Base-by-base conservation (phyloP, 169 alveolate genomes). In the Cryptosporidium ubiquitum region DNA sequence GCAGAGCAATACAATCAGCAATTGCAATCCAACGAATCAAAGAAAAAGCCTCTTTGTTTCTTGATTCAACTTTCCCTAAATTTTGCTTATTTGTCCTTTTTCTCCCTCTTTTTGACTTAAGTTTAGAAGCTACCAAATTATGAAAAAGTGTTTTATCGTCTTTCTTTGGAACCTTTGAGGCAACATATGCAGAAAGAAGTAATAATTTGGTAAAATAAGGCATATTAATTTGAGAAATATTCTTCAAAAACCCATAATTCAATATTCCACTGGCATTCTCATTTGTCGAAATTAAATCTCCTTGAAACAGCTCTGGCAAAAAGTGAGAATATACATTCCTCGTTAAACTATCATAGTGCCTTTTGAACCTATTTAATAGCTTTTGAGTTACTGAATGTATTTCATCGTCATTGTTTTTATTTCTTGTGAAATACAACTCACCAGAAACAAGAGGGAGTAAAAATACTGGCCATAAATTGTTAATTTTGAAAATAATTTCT, bases 1-100 rank as follows among this genome's bases (percentile, higher is more conserved):
- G 89, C 40, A 60, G 44, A 39, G 89, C 73, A 61, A 79, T 79
- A 37, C 89, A 79, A 35, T 79, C 89, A 20, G 89, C 75, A 12
- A 79, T 49, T 26, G 79, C 89, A n/a, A 79, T 18, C 89, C 89
- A 79, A 31, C 89, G 73, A 39, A 61, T 61, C 2, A 79, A 40
- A 7, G 89, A 79, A 64, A 79, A 79, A 26, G 89, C 35, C 44
- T 64, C 74, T 20, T 31, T 64, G 14, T 61, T 39, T 23, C 39
- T 44, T 16, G 35, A 42, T 7, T 29, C 23, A 14, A 18, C 39
- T 26, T 26, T 10, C n/a, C 20, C 66, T 26, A 35, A 23, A 26
- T 4, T 26, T 55, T 26, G 37, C 9, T 58, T 31, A 2, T 37
- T 52, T 2, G 2, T 35, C 31, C 49, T 52, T 44, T 33, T 79